phyloP scores from a whole-genome alignment of 1,284 basidiomycete species.

The Athelia psychrophila region DNA sequence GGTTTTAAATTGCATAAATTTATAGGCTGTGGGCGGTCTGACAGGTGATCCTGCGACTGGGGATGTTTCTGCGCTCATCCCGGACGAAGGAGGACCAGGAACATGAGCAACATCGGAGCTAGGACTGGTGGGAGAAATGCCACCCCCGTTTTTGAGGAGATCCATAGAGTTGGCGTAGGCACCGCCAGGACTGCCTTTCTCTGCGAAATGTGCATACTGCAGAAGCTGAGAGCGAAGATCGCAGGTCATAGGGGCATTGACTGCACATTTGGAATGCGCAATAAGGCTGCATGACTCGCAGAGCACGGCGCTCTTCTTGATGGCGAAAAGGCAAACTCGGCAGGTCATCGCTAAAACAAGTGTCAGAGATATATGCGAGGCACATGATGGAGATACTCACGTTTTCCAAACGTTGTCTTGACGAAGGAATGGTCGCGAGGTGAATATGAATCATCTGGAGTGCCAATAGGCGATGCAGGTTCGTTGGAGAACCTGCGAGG shows the following conservation, averaged over 20 bases:
- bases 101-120: constrained; percentile 54
- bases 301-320: constrained; percentile 86
- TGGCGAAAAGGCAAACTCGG: constrained; percentile 76
- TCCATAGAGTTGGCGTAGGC: constrained; percentile 52
- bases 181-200: constrained; percentile 53
- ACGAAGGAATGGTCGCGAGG: constrained; percentile 81
- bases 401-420: constrained; percentile 89
- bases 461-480: constrained; percentile 32
- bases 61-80: constrained; percentile 45
- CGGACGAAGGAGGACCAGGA: constrained; percentile 37
- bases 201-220: constrained; percentile 69
- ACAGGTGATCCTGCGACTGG: constrained; percentile 21
- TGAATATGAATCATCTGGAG: constrained; percentile 39
- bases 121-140: constrained; percentile 39
- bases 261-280: constrained; percentile 78
- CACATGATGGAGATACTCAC: no score
- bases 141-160: constrained; percentile 30
- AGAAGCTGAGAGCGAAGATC: constrained; percentile 78
- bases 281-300: constrained; percentile 91
- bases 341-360: constrained; percentile 77
- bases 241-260: constrained; percentile 75
- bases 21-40: constrained; percentile 60
- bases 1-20: constrained; percentile 59
- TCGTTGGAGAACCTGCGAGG: constrained; percentile 38
- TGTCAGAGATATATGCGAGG: no score